Conservation (phyloP, 768 basidiomycete genomes). For the Auriculariales sp. region DNA sequence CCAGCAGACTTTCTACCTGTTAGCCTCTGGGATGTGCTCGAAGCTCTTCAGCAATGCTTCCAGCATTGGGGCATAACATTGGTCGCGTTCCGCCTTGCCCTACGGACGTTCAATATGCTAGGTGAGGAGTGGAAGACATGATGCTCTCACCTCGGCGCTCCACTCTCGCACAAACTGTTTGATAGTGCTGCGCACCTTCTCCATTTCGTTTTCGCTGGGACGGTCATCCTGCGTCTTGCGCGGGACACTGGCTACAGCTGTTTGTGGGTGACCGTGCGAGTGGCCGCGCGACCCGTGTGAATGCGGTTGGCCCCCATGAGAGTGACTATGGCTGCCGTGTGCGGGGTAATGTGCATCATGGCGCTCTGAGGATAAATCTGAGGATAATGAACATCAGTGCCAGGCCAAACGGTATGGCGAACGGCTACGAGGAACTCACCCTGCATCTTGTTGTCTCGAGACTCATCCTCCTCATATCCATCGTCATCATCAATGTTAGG, state of each 20-base stretch:
- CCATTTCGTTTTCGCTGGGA: slow-evolving; percentile 66
- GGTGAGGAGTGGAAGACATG: background rate
- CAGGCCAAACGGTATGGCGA: no score
- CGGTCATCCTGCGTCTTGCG: slow-evolving; percentile 20
- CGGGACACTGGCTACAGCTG: background rate
- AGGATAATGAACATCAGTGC: no score
- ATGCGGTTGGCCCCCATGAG: slow-evolving; percentile 14
- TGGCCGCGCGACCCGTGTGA: slow-evolving; percentile 20
- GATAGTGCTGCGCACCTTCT: slow-evolving; percentile 81
- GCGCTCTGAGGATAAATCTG: background rate
- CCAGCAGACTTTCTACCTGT: slow-evolving; percentile 26
- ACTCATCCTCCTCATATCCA: slow-evolving; percentile 11
- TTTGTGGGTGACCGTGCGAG: slow-evolving; percentile 4
- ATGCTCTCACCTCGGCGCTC: slow-evolving; percentile 53
- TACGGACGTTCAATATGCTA: slow-evolving; percentile 15
- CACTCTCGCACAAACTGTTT: slow-evolving; percentile 92
- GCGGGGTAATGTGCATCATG: slow-evolving; percentile 6
- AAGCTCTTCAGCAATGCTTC: slow-evolving; percentile 57
- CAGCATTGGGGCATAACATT: slow-evolving; percentile 70
- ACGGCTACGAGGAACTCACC: no score
- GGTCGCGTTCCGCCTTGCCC: slow-evolving; percentile 65
- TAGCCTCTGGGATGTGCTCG: slow-evolving; percentile 32
- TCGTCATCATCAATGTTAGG: slow-evolving; percentile 15
- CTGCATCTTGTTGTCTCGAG: background rate
- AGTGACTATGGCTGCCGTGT: slow-evolving; percentile 9